Base-by-base conservation (phyloP, 768 basidiomycete genomes). In the Russula compacta region DNA sequence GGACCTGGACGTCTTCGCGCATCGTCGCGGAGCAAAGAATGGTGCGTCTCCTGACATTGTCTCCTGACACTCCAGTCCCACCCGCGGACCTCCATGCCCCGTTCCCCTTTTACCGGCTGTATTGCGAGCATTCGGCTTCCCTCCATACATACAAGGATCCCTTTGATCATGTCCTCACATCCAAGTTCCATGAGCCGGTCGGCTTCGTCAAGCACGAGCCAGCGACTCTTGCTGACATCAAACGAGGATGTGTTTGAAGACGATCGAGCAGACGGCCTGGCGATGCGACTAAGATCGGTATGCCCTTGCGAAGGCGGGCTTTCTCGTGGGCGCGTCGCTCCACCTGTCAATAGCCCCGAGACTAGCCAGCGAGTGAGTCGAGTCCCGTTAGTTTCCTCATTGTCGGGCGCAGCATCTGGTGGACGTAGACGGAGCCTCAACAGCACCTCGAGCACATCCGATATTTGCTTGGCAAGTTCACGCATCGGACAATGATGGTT, bases 161-260 rank as follows among this genome's bases (percentile, higher is more conserved):
- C 93, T 58, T 81, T 83, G 68, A 99, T 89, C 0, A n/a, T 92
- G 69, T 98, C 94, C 71, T 97, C 95, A 64, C 98, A 99, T 0
- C 97, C 97, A 46, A 98, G 83, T 65, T 98, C 95, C 95, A 98
- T 98, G 53, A 99, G 76, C 44, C 94, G 80, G 73, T 99, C 97
- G 7, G 95, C 95, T 76, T 99, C 97, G 70, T 99, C 97, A 29
- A 99, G 83, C 9, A 99, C 86, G 35, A 99, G 79, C 93, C 95
- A 99, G 50, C 91, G 83, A 71, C 91, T 92, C 74, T 95, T 95
- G 55, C 89, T 93, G 58, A 95, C 82, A 61, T 94, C 86, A 74
- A 99, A 92, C 0, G 92, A 87, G 0, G 89, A 83, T 0, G 97
- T 98, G 68, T 95, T 72, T 98, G 94, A 42, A 99, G 80, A 70